Conservation (phyloP, 1,284 basidiomycete genomes). For the Thecaphora thlaspeos region DNA sequence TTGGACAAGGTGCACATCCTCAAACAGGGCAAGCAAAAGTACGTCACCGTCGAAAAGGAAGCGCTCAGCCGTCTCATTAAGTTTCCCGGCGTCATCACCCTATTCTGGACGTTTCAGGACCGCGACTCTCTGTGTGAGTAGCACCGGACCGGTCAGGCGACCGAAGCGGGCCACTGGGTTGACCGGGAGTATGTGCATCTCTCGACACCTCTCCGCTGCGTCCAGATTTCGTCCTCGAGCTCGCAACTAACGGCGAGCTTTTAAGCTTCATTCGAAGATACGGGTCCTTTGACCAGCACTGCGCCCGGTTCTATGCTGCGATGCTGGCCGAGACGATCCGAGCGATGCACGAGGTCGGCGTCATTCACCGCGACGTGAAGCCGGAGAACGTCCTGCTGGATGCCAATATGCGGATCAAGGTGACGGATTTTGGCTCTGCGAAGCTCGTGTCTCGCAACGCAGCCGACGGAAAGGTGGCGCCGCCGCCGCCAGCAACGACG, state of each 20-base stretch:
- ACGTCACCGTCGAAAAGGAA: constrained; percentile 55
- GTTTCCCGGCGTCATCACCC: constrained; percentile 51
- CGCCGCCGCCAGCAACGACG: neutral
- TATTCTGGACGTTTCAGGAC: constrained; percentile 57
- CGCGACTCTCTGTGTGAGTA: constrained; percentile 45
- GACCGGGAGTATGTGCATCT: too few species aligned
- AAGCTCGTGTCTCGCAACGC: constrained; percentile 21
- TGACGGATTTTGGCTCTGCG: constrained; percentile 56
- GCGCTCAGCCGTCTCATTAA: constrained; percentile 51
- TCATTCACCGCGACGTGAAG: constrained; percentile 56
- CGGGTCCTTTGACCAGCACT: constrained; percentile 45
- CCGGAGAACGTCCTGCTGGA: constrained; percentile 79
- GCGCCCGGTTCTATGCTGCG: constrained; percentile 46
- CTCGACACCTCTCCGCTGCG: neutral
- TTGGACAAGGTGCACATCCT: constrained; percentile 57
- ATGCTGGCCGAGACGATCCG: constrained; percentile 50
- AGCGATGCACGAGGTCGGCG: constrained; percentile 51
- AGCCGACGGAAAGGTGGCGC: too few species aligned
- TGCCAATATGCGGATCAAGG: constrained; percentile 38
- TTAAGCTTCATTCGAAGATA: constrained; percentile 45
- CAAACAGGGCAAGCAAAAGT: constrained; percentile 57
- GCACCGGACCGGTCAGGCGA: neutral
- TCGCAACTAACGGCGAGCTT: constrained; percentile 55
- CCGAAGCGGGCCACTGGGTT: too few species aligned
- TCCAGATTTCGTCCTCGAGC: constrained; percentile 51